Evolutionary conservation across 306 rosid genomes (phyloP), one percentile per base, ranked within the genome.

Genomic region (Canavalia gladiata): DNA sequence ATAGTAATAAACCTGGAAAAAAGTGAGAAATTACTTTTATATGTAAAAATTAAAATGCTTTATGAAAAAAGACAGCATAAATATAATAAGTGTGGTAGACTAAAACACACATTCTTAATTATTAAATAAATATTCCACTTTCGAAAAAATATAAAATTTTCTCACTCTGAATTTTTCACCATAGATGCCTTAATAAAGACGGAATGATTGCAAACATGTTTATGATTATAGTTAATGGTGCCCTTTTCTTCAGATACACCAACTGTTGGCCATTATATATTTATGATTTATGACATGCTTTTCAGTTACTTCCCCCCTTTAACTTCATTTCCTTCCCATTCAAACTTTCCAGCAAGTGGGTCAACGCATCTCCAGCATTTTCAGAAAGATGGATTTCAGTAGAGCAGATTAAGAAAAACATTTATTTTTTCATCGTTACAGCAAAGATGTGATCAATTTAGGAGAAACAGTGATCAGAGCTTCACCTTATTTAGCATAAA

Each of bases 1-100:
- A 84, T 93, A 93, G 78, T 95, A 91, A 83, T 93, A 91, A 74
- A 95, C 96, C 99, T 95, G 93, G 42, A 82, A 82, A 84, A 81
- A 11, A 37, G 70, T 71, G 49, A 39, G 72, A 51, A 84, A 59
- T 37, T 74, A 79, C 59, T 13, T 69, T 30, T 78, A 28, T 18
- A 39, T 2, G 42, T 33, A 57, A 50, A 18, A 37, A 37, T 4
- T 37, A 37, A 37, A 78, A 78, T 78, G 71, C 56, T 47, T 55
- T 3, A 50, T 12, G 7, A 64, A 63, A 49, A 84, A 58, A 57
- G 54, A 67, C 25, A 67, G 41, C 43, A 74, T 42, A 62, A 65
- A 52, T 13, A 55, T 28, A 55, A 39, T 0, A 33, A 28, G 8
- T 69, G 49, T 9, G 37, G 10, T n/a, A 46, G 64, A 68, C 42